These are phyloP conservation scores for Penicillium samsonianum DNA, from an alignment of 495 filamentous ascomycete genomes.

Conservation along the genomic window DNA sequence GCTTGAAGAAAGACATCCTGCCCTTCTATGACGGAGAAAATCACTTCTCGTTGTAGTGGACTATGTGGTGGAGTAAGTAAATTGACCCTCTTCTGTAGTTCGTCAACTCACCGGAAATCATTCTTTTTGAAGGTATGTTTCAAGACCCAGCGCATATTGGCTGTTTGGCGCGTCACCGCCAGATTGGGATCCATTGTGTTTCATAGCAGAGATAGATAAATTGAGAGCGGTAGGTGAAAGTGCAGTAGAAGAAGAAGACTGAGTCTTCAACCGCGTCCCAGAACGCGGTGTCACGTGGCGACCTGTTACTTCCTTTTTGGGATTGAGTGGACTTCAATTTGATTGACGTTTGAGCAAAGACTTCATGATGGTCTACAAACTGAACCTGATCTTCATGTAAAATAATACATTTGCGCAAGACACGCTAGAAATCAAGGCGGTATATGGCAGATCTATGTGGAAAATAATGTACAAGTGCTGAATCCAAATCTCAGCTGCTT, in stretches of 20 bases:
- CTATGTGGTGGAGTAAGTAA: conserved; percentile 45
- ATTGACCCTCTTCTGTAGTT: conserved; percentile 3
- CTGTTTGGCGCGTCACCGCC: conserved; percentile 26
- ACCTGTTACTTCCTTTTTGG: conserved; percentile 8
- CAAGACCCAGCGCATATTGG: conserved; percentile 84
- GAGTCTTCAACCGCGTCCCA: conserved; percentile 1
- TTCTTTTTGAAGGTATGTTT: conserved; percentile 78
- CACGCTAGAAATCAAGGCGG: conserved; percentile 23
- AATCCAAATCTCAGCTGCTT: conserved; percentile 6
- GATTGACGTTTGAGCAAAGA: neutral
- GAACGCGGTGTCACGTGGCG: conserved; percentile 20
- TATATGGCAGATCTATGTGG: conserved; percentile 33
- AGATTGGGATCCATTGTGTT: neutral
- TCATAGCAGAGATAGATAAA: neutral
- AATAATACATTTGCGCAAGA: conserved; percentile 12
- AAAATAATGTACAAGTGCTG: conserved; percentile 39
- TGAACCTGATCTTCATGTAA: neutral
- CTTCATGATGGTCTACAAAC: neutral
- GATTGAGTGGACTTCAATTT: neutral
- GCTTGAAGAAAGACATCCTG: conserved; percentile 95
- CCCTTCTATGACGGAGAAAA: conserved; percentile 73
- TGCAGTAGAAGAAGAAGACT: neutral
- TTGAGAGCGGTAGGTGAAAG: neutral
- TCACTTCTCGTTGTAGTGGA: conserved; percentile 85
- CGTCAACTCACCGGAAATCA: conserved; percentile 60